Conservation (phyloP, 2,329 filamentous ascomycete species). For the Fusarium siculi region DNA sequence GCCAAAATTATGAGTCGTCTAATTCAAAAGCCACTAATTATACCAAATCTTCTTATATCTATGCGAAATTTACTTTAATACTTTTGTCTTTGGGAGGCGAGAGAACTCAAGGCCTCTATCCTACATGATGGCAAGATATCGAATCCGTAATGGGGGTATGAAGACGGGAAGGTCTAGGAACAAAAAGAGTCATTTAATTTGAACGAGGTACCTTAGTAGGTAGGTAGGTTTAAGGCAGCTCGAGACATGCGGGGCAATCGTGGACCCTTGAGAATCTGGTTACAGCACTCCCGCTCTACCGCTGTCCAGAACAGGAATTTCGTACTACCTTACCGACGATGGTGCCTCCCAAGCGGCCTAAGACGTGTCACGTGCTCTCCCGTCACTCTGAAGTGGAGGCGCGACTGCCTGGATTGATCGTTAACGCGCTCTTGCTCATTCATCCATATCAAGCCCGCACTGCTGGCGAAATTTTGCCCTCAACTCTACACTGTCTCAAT, state of each 20-base stretch:
- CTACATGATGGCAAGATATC: not conserved
- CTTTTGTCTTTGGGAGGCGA: too few relatives aligned
- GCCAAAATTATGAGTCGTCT: not conserved
- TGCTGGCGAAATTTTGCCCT: conserved; percentile 12
- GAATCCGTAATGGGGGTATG: not conserved
- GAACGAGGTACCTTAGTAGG: not conserved
- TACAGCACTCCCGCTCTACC: not conserved
- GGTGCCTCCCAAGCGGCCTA: not conserved
- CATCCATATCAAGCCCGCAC: conserved; percentile 23
- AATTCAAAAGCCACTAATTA: not conserved
- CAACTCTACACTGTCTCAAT: not conserved
- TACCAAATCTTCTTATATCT: not conserved
- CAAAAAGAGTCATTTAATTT: not conserved
- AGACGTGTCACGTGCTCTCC: conserved; percentile 46
- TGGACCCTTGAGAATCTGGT: conserved; percentile 22
- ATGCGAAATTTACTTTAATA: not conserved
- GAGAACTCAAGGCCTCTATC: too few relatives aligned
- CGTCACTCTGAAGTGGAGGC: conserved; percentile 37
- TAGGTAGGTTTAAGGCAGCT: not conserved
- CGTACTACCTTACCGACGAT: too few relatives aligned
- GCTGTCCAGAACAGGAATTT: too few relatives aligned
- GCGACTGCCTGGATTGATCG: conserved; percentile 35
- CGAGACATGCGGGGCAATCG: conserved; percentile 22
- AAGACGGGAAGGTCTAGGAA: not conserved
- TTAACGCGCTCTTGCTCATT: conserved; percentile 37